Conservation (phyloP, 306 rosid species). For the Trifolium subterraneum region DNA sequence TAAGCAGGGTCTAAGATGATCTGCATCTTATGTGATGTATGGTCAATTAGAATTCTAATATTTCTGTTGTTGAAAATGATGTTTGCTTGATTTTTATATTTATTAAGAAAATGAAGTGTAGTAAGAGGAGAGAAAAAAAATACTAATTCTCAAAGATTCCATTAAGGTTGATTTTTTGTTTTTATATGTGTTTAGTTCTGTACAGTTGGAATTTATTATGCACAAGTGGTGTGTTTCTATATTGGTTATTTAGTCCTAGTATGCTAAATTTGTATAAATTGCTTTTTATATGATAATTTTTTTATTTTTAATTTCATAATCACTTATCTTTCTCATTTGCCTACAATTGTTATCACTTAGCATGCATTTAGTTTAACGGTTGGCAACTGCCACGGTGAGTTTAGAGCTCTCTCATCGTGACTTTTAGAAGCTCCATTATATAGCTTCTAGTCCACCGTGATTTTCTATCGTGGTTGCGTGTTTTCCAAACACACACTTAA, state of each 20-base stretch:
- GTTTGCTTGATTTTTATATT: constrained; percentile 24
- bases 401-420: too few species aligned
- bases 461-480: neutral
- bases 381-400: too few species aligned
- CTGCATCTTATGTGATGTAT: constrained; percentile 31
- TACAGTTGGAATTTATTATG: too few species aligned
- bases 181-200: neutral
- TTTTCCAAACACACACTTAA: neutral
- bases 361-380: too few species aligned
- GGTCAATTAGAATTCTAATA: constrained; percentile 31
- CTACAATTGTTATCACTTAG: neutral
- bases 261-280: too few species aligned
- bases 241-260: too few species aligned
- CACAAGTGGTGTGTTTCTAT: too few species aligned
- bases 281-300: too few species aligned
- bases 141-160: neutral
- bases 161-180: neutral
- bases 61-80: constrained; percentile 21
- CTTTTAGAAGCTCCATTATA: neutral
- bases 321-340: too few species aligned
- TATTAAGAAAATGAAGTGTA: constrained; percentile 25
- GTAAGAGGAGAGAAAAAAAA: neutral
- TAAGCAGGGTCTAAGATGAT: neutral
- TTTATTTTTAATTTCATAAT: too few species aligned
- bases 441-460: neutral